These are phyloP conservation scores for Begonia loranthoides DNA, from an alignment of 306 rosid genomes.

Conservation along the genomic window DNA sequence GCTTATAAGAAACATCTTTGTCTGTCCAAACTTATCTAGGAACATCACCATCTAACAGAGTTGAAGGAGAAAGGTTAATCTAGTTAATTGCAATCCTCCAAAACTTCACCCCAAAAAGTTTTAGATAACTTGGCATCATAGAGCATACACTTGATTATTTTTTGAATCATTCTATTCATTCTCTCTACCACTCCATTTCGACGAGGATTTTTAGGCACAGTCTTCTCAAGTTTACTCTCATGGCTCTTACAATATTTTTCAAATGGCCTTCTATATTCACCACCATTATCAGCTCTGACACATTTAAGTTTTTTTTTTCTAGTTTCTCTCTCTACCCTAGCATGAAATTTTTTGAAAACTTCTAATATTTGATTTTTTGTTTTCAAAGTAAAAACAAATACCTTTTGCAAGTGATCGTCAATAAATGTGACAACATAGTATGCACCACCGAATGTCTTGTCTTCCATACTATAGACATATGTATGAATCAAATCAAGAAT, in stretches of 20 bases:
- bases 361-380: background rate
- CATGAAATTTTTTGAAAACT: slow-evolving; percentile 3
- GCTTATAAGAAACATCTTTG: too few relatives aligned
- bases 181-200: background rate
- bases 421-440: background rate
- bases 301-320: background rate
- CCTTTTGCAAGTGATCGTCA: slow-evolving; percentile 5
- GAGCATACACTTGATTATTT: background rate
- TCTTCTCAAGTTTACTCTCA: background rate
- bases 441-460: too few relatives aligned
- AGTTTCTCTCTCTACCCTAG: background rate
- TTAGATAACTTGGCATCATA: background rate
- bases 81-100: background rate
- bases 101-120: background rate
- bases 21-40: too few relatives aligned
- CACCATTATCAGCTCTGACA: background rate
- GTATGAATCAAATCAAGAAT: too few relatives aligned
- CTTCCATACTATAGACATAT: too few relatives aligned
- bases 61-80: background rate
- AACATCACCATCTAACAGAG: too few relatives aligned
- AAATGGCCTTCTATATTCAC: background rate
- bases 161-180: background rate
- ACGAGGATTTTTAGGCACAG: background rate
- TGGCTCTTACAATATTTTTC: background rate
- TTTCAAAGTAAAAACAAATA: background rate